These are phyloP conservation scores for Eucalyptus paniculata DNA, from an alignment of 345 rosid genomes.

Conservation along the genomic window DNA sequence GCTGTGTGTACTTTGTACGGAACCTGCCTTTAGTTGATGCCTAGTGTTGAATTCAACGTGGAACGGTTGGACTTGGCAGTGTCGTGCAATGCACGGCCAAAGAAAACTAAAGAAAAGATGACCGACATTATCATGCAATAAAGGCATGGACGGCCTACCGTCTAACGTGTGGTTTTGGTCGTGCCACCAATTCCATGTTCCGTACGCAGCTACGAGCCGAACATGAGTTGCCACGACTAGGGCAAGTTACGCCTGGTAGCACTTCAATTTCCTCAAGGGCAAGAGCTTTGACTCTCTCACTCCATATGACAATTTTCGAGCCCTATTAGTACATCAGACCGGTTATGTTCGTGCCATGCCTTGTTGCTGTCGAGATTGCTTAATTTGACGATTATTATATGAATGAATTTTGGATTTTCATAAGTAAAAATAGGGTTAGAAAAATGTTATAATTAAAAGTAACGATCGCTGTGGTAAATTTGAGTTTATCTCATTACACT, in stretches of 20 bases:
- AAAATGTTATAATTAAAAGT: too few species aligned
- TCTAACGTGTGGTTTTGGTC: neutral
- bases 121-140: neutral
- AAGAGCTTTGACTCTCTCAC: neutral
- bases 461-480: rapidly evolving
- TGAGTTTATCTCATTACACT: neutral
- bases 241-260: neutral
- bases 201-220: neutral
- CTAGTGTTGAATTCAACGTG: neutral
- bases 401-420: too few species aligned
- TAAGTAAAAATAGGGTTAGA: too few species aligned
- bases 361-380: neutral
- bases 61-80: neutral
- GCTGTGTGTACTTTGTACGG: neutral
- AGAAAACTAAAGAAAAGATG: neutral
- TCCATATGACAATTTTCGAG: neutral
- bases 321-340: neutral
- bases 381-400: too few species aligned
- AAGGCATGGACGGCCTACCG: neutral
- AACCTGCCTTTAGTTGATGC: neutral
- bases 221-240: neutral
- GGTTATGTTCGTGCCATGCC: neutral
- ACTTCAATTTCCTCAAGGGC: neutral
- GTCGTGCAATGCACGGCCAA: neutral
- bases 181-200: neutral